Evolutionary conservation across 495 filamentous ascomycete species (phyloP), one percentile per base, ranked within the genome.

Genomic region (Viridothelium virens): DNA sequence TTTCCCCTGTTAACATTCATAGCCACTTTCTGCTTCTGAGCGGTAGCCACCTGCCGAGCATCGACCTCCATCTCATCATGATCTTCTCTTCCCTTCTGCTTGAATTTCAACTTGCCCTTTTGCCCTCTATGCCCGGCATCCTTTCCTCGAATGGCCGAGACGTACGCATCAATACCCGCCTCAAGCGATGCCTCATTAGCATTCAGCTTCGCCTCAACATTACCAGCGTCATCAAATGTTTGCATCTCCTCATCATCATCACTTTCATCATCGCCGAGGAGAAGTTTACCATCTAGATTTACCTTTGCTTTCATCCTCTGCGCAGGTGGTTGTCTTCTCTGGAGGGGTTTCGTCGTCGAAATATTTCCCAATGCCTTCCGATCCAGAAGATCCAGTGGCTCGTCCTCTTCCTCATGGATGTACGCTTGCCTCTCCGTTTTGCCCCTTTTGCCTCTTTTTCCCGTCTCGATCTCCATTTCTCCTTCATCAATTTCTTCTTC

Each of bases 311-410:
- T 87, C 37, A 81, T 80, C 71, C 77, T 84, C 63, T 37, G 62
- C 56, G 75, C 75, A 38, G 38, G 46, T 44, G 38, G 61, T 62
- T 69, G 65, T 69, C 83, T 87, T 18, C 77, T 68, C 67, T 84
- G 85, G 46, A 80, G 76, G 2, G 94, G 94, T 74, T 90, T 92
- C 14, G 91, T 95, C 3, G 89, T 89, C 14, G 94, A 96, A 71
- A 98, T 97, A 73, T 92, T 91, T 34, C 91, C 93, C 18, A 98
- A 82, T 11, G 94, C 91, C 72, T 87, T 87, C 50, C 89, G 87
- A 69, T 91, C 93, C 12, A 98, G 84, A 34, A 98, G 82, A 79
- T 98, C 94, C 38, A 98, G 85, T 1, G 94, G 94, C 75, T 97
- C 93, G 71, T 95, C 88, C 66, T 92, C 89, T 67, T 91, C 87